Base-by-base conservation (phyloP, 805 yeast genomes). In the Zygoascus biomembranicola region DNA sequence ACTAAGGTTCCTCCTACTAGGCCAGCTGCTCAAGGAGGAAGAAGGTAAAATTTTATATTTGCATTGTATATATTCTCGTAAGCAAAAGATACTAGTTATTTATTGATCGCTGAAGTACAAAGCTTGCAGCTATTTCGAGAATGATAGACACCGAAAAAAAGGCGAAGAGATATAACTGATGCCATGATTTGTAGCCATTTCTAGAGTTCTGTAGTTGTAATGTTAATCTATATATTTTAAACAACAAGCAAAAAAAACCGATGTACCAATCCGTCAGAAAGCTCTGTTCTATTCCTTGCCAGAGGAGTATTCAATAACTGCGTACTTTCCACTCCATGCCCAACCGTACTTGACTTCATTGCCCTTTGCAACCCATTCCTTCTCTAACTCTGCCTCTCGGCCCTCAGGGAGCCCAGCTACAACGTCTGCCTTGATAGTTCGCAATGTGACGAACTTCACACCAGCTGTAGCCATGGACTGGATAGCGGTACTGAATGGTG, bases 401-500 rank as follows among this genome's bases (percentile, higher is more conserved):
- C 96, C 97, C 42, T 74, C 76, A 28, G 65, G 55, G 58, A 94
- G 77, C 1, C 95, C 98, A 43, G 87, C 97, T 52, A 86, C 83
- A 6, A 90, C 98, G 66, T 94, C 99, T 1, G 98, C 97, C 71
- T 94, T 94, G 68, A 96, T 85, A 1, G 98, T 94, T 73, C 99
- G 82, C 62, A 94, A 76, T 35, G 95, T 79, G 55, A 89, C 73
- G 28, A 88, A 61, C 14, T 81, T 82, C 52, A 94, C 72, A 8
- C 83, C 83, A 32, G 82, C 77, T 0, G 69, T 59, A 0, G 85
- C 85, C 59, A 92, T 74, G 3, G 80, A 77, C 52, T 86, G 87
- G 55, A 92, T 77, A 4, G 96, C 92, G 9, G 57, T 54, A 3
- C 57, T 61, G 72, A 92, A 95, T 1, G 90, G 77, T 0, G 96